Evolutionary conservation across 352 stramenopile genomes (phyloP), one percentile per base, ranked within the genome.

Genomic region (Globisporangium recalcitrans): DNA sequence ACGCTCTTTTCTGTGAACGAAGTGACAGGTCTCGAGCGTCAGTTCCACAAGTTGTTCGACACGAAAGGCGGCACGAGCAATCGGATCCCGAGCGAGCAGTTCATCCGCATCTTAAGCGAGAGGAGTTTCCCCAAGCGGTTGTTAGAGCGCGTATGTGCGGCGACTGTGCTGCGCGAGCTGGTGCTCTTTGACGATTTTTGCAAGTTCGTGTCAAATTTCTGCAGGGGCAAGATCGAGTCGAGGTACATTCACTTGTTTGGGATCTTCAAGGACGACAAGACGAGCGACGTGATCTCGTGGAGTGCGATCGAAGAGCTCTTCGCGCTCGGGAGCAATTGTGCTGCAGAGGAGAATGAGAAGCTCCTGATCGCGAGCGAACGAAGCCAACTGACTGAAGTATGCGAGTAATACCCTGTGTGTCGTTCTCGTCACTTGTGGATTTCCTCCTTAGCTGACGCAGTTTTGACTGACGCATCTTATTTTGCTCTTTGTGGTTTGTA

Each of bases 141-240:
- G 24, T 53, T 91, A 0, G 65, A 78, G 44, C 75, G 70, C 9
- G 78, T 84, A n/a, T 86, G 75, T 40, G 53, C 62, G 1, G 71
- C 70, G 11, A 78, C 74, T 2, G 67, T 65, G 3, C 67, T 88
- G 13, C 65, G 67, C 1, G 71, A 85, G 3, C 58, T 88, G 27
- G 75, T 93, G 61, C 66, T 86, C 16, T 93, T 95, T 70, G 80
- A 92, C 38, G 81, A 91, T 56, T 93, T 95, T 46, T 95, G 86
- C 63, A 68, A 81, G 36, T 85, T 95, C 36, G 60, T 93, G 19
- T 92, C 86, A 9, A 66, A 90, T 32, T 90, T 85, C 49, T 91
- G 79, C 52, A 73, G 84, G n/a, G 82, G 78, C 10, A 77, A 71
- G 8, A 64, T 22, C 8, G 64, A 82, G 3, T 57, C 73, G 14